Percentiles rank a stretch among this genome's conserved stretches.
These are phyloP conservation scores for Scheffersomyces illinoinensis DNA, from an alignment of 1,139 yeast genomes.

Conservation along the genomic window DNA sequence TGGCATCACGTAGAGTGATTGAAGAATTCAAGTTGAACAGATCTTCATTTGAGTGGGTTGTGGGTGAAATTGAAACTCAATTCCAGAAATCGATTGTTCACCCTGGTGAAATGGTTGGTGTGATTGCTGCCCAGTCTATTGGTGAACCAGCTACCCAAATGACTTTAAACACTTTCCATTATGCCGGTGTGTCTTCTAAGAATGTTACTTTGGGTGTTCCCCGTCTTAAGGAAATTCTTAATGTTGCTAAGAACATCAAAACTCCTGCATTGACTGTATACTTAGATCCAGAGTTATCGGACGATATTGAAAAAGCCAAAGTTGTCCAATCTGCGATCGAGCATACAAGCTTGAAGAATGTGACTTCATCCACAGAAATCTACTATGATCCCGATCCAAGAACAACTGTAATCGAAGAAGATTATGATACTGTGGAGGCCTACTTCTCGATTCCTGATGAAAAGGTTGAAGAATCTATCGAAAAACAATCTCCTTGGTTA, in stretches of 20 bases:
- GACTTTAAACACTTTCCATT: constrained; percentile 99
- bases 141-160: constrained; percentile 99
- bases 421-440: constrained; percentile 94
- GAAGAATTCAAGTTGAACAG: constrained; percentile 87
- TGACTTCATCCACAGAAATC: constrained; percentile 96
- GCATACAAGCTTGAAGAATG: constrained; percentile 92
- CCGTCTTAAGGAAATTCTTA: constrained; percentile 97
- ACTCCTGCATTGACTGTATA: constrained; percentile 98
- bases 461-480: constrained; percentile 89
- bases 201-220: constrained; percentile 99
- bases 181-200: constrained; percentile 99
- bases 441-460: constrained; percentile 98
- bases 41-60: constrained; percentile 91
- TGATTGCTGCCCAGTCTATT: constrained; percentile 97
- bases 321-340: constrained; percentile 95
- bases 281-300: constrained; percentile 74
- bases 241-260: constrained; percentile 96
- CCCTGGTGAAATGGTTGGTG: constrained; percentile 99
- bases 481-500: constrained; percentile 97
- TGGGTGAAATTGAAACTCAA: constrained; percentile 91
- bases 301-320: constrained; percentile 91
- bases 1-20: constrained; percentile 86
- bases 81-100: constrained; percentile 92
- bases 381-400: constrained; percentile 98
- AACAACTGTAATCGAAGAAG: constrained; percentile 93